Conservation (phyloP, 228 moss, liverwort and hornwort genomes). For the Sphagnum fallax region DNA sequence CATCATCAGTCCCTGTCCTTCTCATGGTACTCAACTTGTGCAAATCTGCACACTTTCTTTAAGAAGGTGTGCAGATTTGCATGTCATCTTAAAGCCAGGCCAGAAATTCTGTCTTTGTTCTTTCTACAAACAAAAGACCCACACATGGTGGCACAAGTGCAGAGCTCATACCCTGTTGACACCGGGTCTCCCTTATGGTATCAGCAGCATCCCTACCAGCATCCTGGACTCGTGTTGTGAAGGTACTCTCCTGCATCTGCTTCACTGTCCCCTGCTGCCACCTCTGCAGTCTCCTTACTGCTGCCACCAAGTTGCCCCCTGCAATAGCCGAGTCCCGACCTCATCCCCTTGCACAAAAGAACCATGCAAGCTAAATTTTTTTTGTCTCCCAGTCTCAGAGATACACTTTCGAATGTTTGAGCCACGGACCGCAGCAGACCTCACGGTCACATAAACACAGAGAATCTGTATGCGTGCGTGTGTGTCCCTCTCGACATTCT, state of each 20-base stretch:
- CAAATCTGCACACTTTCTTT: not conserved
- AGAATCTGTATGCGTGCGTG: not conserved
- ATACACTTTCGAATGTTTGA: too few species aligned
- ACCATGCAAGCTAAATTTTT: too few species aligned
- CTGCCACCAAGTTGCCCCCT: conserved; percentile 21
- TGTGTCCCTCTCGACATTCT: not conserved
- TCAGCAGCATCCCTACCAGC: conserved; percentile 8
- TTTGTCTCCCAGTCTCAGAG: too few species aligned
- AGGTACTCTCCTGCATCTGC: conserved; percentile 7
- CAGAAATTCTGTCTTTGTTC: not conserved
- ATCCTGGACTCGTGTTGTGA: conserved; percentile 21
- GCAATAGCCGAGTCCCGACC: too few species aligned
- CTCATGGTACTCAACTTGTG: not conserved
- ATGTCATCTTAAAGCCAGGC: not conserved
- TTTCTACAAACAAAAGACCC: conserved; percentile 3
- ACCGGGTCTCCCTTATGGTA: not conserved
- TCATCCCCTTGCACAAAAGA: too few species aligned
- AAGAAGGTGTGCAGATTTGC: not conserved
- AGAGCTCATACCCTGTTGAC: too few species aligned
- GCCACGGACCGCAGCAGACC: too few species aligned
- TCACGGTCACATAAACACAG: conserved; percentile 7
- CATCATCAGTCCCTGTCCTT: not conserved
- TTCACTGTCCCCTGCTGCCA: conserved; percentile 15
- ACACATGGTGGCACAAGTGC: not conserved
- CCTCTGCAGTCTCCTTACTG: conserved; percentile 14